Evolutionary conservation across 768 basidiomycete species (phyloP).

Genomic region (Peribolospora baueri): DNA sequence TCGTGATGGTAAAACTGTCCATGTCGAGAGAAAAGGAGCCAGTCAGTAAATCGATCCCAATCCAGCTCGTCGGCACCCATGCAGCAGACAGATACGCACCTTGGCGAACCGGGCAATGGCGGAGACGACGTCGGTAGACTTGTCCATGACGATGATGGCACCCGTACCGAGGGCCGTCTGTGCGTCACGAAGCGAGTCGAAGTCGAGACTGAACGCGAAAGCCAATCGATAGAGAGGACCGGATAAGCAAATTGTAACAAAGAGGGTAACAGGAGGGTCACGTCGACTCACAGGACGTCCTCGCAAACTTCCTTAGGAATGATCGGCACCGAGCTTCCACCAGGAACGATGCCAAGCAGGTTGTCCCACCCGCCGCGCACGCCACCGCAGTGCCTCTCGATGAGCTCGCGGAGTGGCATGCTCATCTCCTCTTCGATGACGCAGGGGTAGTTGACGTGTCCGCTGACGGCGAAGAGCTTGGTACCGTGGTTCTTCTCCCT

Average conservation of each 20-base stretch:
- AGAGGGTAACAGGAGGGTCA: background rate
- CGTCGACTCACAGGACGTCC: constrained; percentile 52
- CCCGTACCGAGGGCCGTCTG: constrained; percentile 94
- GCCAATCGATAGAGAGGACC: background rate
- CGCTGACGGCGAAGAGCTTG: constrained; percentile 89
- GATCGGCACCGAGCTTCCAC: constrained; percentile 82
- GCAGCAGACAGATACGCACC: constrained; percentile 20
- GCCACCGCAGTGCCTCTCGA: constrained; percentile 95
- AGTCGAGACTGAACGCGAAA: constrained; percentile 54
- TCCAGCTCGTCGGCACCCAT: background rate
- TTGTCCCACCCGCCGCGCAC: constrained; percentile 91
- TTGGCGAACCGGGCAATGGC: constrained; percentile 85
- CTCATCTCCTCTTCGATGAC: constrained; percentile 99
- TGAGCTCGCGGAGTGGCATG: constrained; percentile 71
- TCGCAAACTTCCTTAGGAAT: constrained; percentile 58
- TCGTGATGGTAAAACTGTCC: constrained; percentile 88
- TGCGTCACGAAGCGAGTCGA: constrained; percentile 84
- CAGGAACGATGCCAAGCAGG: constrained; percentile 83
- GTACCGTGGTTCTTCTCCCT: constrained; percentile 80
- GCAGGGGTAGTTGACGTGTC: constrained; percentile 94
- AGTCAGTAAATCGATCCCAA: background rate
- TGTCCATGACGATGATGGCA: constrained; percentile 97
- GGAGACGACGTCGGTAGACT: constrained; percentile 76
- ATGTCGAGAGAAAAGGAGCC: background rate
- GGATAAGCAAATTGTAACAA: background rate